Conservation (phyloP, 164 flowering plant species). For the Liriodendron chinense region DNA sequence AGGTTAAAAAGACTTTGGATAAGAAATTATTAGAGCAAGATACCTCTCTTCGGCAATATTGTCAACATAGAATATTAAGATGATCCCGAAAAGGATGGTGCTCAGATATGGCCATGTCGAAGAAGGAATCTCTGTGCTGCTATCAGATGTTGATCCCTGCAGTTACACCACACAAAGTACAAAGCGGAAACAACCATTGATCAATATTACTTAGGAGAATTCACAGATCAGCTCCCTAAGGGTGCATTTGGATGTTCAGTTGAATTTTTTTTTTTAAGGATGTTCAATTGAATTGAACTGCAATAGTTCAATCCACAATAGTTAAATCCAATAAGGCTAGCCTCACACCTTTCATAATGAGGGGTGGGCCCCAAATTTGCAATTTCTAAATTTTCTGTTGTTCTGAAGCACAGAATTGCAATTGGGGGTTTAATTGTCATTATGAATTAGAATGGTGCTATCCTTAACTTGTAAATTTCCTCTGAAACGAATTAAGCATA, state of each 20-base stretch:
- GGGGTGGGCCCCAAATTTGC: background rate
- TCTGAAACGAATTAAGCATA: too few relatives aligned
- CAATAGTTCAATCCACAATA: background rate
- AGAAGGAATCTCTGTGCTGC: slow-evolving; percentile 46
- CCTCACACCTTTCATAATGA: background rate
- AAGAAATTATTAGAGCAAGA: background rate
- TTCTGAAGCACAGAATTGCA: background rate
- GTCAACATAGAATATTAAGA: slow-evolving; percentile 85
- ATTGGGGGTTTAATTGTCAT: background rate
- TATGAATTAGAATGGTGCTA: background rate
- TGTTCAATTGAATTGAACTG: background rate
- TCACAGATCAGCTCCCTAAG: background rate
- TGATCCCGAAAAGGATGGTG: slow-evolving; percentile 72
- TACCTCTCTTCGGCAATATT: slow-evolving; percentile 97
- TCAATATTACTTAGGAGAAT: too few relatives aligned
- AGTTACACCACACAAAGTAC: slow-evolving; percentile 25
- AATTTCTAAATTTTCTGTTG: background rate
- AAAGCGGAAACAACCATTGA: background rate
- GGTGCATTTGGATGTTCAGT: background rate
- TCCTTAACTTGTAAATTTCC: background rate
- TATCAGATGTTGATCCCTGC: slow-evolving; percentile 70
- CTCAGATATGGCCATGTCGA: slow-evolving; percentile 74
- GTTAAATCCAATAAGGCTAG: background rate
- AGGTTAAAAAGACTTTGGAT: background rate
- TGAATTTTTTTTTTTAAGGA: too few relatives aligned